Base-by-base conservation (phyloP, 169 alveolate species). In the Plasmodium gallinaceum region DNA sequence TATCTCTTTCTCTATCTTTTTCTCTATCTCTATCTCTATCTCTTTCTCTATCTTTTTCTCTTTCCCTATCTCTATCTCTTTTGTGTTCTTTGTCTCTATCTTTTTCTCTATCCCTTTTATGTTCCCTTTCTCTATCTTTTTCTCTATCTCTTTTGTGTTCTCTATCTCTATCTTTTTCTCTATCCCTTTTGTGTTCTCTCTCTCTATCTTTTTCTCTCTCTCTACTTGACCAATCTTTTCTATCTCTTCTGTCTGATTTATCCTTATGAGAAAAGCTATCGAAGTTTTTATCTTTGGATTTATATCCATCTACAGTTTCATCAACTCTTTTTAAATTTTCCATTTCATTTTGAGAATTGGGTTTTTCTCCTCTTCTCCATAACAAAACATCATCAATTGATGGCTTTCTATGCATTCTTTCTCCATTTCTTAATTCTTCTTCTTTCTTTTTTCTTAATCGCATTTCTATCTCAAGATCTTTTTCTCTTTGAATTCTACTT, bases 401-500 rank as follows among this genome's bases (percentile, higher is more conserved):
- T 18, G 85, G 52, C 57, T 83, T 83, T 18, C 91, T 68, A 26
- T 68, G 69, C 10, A 37, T 8, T 39, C 43, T 83, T 12, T 83
- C 91, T 12, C 83, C 73, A 32, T 26, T 68, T 48, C 76, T 83
- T 24, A 72, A 83, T 68, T 83, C 91, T 68, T 83, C 91, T 39
- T 83, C 83, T 42, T 54, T 83, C 57, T 24, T 22, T 37, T 46
- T 83, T 45, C 54, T 43, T 18, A 92, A 32, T 71, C 80, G 87
- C 45, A 86, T 88, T 45, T 92, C 95, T 48, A 92, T 88, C 88
- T 92, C 95, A 24, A 88, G 72, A 26, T 92, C 95, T 45, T 92
- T 66, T 78, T 88, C 92, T 68, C 90, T 88, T 88, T 92, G 96
- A 10, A 74, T 73, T 52, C 85, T 78, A 69, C 89, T 78, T 51